A percentile compares a stretch with the other conserved stretches of the same genome.
These are phyloP conservation scores for Flammula alnicola DNA, from an alignment of 1,284 basidiomycete species.

Conservation along the genomic window DNA sequence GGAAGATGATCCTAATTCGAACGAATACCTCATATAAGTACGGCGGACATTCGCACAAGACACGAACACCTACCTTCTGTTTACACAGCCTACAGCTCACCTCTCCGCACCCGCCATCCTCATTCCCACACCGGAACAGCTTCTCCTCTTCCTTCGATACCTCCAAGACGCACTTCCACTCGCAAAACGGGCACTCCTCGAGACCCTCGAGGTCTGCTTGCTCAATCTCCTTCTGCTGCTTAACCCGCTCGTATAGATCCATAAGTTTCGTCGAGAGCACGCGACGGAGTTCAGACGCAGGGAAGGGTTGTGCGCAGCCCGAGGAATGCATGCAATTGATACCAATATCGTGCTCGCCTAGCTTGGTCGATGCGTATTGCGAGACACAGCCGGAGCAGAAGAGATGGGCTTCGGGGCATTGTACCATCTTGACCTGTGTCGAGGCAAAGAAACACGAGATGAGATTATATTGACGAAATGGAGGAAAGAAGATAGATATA, in stretches of 20 bases:
- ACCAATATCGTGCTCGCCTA: constrained; percentile 55
- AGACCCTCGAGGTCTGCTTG: constrained; percentile 68
- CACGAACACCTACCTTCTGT: too few relatives aligned
- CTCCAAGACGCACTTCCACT: constrained; percentile 82
- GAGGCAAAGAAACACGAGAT: too few relatives aligned
- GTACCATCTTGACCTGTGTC: constrained; percentile 80
- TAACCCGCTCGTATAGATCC: constrained; percentile 73
- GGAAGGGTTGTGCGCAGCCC: constrained; percentile 67
- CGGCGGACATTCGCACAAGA: too few relatives aligned
- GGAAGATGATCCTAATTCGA: constrained; percentile 52
- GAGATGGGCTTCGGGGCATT: constrained; percentile 82
- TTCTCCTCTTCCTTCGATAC: constrained; percentile 68
- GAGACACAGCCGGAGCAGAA: constrained; percentile 70
- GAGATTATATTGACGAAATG: too few relatives aligned
- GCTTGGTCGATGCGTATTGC: constrained; percentile 50
- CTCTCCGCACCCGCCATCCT: constrained; percentile 70
- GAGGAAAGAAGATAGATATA: too few relatives aligned
- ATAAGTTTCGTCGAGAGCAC: constrained; percentile 67
- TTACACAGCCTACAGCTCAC: constrained; percentile 81
- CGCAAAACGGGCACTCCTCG: constrained; percentile 88
- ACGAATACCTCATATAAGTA: too few relatives aligned
- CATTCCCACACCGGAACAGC: constrained; percentile 77
- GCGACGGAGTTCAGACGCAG: constrained; percentile 66
- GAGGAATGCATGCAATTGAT: constrained; percentile 82
- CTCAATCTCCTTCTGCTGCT: constrained; percentile 80